Evolutionary conservation across 2,329 filamentous ascomycete species (phyloP).

Genomic region (Hypomyces rosellus): DNA sequence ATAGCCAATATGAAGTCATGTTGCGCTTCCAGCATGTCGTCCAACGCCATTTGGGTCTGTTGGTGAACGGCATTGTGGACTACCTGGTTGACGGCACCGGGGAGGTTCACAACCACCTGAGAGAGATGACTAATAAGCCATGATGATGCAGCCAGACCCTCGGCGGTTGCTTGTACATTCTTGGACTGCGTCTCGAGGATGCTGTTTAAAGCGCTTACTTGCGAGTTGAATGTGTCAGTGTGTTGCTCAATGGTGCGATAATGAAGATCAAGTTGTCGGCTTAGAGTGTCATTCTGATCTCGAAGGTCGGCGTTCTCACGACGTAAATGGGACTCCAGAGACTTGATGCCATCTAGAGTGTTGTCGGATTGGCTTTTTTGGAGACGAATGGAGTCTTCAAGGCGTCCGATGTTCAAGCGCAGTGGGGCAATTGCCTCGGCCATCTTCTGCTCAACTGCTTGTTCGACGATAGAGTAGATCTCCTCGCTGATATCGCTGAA

Average conservation of each 20-base stretch:
- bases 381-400: constrained; percentile 14
- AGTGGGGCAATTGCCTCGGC: constrained; percentile 25
- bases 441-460: constrained; percentile 26
- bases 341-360: not conserved
- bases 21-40: constrained; percentile 17
- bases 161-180: constrained; percentile 9
- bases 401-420: constrained; percentile 19
- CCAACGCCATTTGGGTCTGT: constrained; percentile 16
- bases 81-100: constrained; percentile 19
- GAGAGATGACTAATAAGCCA: constrained; percentile 20
- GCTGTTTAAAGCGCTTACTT: constrained; percentile 14
- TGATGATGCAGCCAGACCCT: constrained; percentile 17
- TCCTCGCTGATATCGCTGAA: constrained; percentile 15
- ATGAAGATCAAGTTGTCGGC: constrained; percentile 23
- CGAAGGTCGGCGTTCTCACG: constrained; percentile 15
- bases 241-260: constrained; percentile 16
- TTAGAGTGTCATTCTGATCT: constrained; percentile 21
- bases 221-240: constrained; percentile 12
- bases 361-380: not conserved
- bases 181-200: constrained; percentile 17
- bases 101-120: constrained; percentile 19
- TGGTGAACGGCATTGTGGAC: constrained; percentile 19
- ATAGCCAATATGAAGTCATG: constrained; percentile 6
- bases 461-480: constrained; percentile 25
- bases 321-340: constrained; percentile 5